Evolutionary conservation across 257 asterid genomes (phyloP).

Genomic region (Capsicum rhomboideum): DNA sequence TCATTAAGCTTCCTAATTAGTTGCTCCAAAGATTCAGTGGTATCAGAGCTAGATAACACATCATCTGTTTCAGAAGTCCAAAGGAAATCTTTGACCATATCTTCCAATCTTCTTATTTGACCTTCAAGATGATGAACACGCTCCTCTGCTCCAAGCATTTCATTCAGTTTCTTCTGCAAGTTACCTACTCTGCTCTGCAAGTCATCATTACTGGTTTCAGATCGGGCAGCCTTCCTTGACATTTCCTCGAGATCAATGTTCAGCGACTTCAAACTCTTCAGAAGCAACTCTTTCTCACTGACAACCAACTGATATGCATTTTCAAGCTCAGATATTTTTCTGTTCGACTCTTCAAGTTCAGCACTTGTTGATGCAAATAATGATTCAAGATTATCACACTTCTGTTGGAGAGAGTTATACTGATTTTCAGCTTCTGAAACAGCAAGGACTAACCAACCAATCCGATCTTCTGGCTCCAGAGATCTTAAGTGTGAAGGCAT

Average conservation of each 20-base stretch:
- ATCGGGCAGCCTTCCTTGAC: slow-evolving; percentile 29
- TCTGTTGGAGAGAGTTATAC: slow-evolving; percentile 67
- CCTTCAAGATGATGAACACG: slow-evolving; percentile 35
- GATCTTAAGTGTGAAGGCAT: slow-evolving; percentile 78
- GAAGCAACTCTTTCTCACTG: slow-evolving; percentile 52
- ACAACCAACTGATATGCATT: slow-evolving; percentile 43
- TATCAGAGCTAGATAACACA: slow-evolving; percentile 36
- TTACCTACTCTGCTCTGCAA: slow-evolving; percentile 43
- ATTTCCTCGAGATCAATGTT: slow-evolving; percentile 37
- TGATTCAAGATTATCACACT: slow-evolving; percentile 54
- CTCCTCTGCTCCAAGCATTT: slow-evolving; percentile 52
- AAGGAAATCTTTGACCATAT: slow-evolving; percentile 53
- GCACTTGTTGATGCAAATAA: slow-evolving; percentile 48
- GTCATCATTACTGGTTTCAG: slow-evolving; percentile 28
- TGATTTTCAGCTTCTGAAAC: slow-evolving; percentile 55
- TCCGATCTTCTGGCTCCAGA: slow-evolving; percentile 77
- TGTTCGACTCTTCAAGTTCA: slow-evolving; percentile 52
- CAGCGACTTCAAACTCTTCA: slow-evolving; percentile 49
- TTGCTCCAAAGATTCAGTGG: slow-evolving; percentile 44
- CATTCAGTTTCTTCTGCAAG: slow-evolving; percentile 42
- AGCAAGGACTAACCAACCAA: slow-evolving; percentile 73
- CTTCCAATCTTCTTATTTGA: slow-evolving; percentile 49
- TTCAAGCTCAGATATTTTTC: slow-evolving; percentile 54
- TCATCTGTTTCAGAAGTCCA: slow-evolving; percentile 41
- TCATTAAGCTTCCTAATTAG: slow-evolving; percentile 53